phyloP scores from a whole-genome alignment of 2,329 filamentous ascomycete genomes.

The Parastagonospora avenae region DNA sequence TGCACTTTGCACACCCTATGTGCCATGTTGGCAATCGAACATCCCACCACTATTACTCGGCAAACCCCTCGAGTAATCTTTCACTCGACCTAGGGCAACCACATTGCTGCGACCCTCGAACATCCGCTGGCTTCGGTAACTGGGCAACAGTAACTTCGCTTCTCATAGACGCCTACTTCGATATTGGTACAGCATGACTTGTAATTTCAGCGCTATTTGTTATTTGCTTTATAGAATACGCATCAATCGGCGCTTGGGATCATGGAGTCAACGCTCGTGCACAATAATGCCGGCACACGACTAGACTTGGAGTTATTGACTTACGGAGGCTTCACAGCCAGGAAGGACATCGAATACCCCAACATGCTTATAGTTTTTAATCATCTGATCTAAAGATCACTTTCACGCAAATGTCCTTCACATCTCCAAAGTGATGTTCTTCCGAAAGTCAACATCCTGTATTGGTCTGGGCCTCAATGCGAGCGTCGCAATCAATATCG shows the following conservation, averaged over 20 bases:
- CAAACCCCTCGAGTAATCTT: no score
- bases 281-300: conserved; percentile 20
- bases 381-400: conserved; percentile 22
- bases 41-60: no score
- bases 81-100: no score
- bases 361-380: conserved; percentile 23
- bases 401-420: neutral
- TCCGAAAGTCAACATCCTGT: neutral
- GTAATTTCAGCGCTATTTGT: conserved; percentile 42
- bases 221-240: conserved; percentile 32
- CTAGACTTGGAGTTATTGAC: conserved; percentile 26
- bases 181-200: conserved; percentile 32
- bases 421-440: conserved; percentile 12
- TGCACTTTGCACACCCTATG: no score
- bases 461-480: no score
- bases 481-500: no score
- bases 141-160: conserved; percentile 28
- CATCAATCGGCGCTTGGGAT: conserved; percentile 41
- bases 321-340: conserved; percentile 23
- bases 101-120: conserved; percentile 17
- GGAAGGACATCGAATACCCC: conserved; percentile 29
- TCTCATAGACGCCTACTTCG: conserved; percentile 34
- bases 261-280: conserved; percentile 13
- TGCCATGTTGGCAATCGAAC: no score
- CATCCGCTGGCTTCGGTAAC: conserved; percentile 47